Base-by-base conservation (phyloP, 345 rosid genomes). In the Brassica incana region DNA sequence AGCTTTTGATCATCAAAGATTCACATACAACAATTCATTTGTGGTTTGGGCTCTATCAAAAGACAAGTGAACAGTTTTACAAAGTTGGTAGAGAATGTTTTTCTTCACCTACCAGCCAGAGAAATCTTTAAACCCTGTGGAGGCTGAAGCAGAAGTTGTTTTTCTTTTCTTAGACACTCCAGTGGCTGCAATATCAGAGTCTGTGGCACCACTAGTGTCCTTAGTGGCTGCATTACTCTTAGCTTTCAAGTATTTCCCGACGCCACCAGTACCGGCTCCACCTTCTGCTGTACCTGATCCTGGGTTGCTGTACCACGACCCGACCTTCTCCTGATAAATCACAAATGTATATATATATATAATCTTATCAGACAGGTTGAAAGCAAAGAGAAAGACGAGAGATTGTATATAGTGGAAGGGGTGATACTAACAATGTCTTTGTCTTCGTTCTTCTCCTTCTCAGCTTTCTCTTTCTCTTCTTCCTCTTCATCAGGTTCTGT, bases 251-350 rank as follows among this genome's bases (percentile, higher is more conserved):
- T 91, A 90, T 78, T 92, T 94, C 8, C 93, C 98, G 10, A 90
- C 91, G 63, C 92, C 92, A 29, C 94, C 88, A 3, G 72, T 74
- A 69, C 87, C 93, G 6, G 61, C 72, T 6, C 84, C 73, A 69
- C 85, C 69, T 75, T 86, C 91, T 50, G 87, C 65, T 33, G 90
- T 30, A 76, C 92, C 94, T 25, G 91, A 86, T 12, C 85, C 96
- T 4, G 97, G 97, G 83, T 94, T 90, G 83, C 97, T 94, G 84
- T 87, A 94, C 94, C 98, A 94, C 33, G 97, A 89, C 12, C 97
- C 98, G 33, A 92, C 65, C 80, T 88, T 92, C 14, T 89, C 97
- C 98, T 92, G 85, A 82, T 25, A 59, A 18, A 43, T 12, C 35
- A 67, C 14, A 59, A 43, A 56, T 16, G 50, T 3, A 43, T 20